Evolutionary conservation across 805 yeast genomes (phyloP), one percentile per base, ranked within the genome.

Genomic region (Zygoascus flipseniorum): DNA sequence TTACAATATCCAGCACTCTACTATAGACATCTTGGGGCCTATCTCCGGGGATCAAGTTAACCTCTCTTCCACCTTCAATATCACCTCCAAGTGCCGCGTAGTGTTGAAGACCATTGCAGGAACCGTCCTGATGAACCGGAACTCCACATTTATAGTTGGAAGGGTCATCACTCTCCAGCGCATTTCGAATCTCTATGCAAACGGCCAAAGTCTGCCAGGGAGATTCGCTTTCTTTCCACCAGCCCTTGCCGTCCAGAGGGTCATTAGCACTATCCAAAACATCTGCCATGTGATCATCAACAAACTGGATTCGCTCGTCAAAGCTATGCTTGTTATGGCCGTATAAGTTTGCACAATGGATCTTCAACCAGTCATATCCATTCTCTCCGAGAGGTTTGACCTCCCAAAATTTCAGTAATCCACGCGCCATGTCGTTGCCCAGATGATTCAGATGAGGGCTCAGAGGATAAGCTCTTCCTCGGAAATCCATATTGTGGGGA

Each of bases 51-150:
- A 74, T 65, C 61, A 81, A 69, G 59, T 81, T 81, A 19, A 81
- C 86, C 62, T 81, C 83, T 35, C 67, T 67, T 1, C 85, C 86
- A 59, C 86, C 86, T 59, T 80, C 85, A 10, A 74, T 54, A 58
- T 81, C 86, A 59, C 86, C 85, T 51, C 86, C 86, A n/a, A 81
- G 70, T 0, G 86, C 86, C 2, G 86, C 86, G 62, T 81, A 81
- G 62, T 81, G 86, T 67, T 81, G 86, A 46, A 81, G 70, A 1
- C 86, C 86, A 58, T 81, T 81, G 63, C 86, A 81, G 1, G 85
- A 79, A 37, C 86, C 86, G 59, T 81, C 86, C 62, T 79, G 84
- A 59, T 82, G 86, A 5, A 81, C 80, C 0, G 85, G 81, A 8
- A 79, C 62, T 52, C 78, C 75, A 3, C 82, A 77, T 5, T 72